Evolutionary conservation across 306 rosid genomes (phyloP).

Genomic region (Biancaea sappan): DNA sequence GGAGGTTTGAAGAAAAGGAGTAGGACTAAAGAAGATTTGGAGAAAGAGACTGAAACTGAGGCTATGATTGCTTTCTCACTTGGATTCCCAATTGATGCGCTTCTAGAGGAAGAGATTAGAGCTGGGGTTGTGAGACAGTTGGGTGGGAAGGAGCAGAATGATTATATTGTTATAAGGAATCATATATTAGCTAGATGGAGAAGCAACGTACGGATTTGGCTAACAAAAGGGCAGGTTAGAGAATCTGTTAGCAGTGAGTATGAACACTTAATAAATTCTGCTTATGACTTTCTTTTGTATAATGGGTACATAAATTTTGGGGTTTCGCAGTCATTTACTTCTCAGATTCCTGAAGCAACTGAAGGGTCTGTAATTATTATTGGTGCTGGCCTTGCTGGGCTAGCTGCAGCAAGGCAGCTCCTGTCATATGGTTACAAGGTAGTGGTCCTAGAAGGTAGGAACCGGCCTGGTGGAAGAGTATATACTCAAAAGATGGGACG

Average conservation of each 20-base stretch:
- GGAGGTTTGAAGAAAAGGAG: conserved; percentile 61
- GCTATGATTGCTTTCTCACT: conserved; percentile 90
- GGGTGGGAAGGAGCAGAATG: conserved; percentile 94
- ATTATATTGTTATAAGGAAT: conserved; percentile 88
- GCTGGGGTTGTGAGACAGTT: conserved; percentile 77
- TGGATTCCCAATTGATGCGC: conserved; percentile 82
- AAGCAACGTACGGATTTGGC: conserved; percentile 75
- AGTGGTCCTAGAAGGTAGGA: conserved; percentile 81
- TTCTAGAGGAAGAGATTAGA: conserved; percentile 76
- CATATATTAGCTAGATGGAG: conserved; percentile 93
- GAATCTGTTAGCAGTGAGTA: conserved; percentile 81
- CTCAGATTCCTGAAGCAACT: conserved; percentile 63
- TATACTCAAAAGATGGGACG: conserved; percentile 84
- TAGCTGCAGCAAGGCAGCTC: conserved; percentile 95
- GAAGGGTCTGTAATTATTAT: conserved; percentile 76
- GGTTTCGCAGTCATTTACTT: conserved; percentile 64
- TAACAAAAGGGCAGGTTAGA: conserved; percentile 67
- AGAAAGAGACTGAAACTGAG: conserved; percentile 90
- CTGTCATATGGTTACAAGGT: conserved; percentile 85
- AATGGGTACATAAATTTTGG: conserved; percentile 93
- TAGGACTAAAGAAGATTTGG: conserved; percentile 62
- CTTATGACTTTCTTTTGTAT: conserved; percentile 72
- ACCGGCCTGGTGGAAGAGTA: conserved; percentile 92
- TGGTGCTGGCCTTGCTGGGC: conserved; percentile 93
- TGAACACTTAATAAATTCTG: conserved; percentile 74